Base-by-base conservation (phyloP, 139 green algal species). In the Picochlorum sp. region DNA sequence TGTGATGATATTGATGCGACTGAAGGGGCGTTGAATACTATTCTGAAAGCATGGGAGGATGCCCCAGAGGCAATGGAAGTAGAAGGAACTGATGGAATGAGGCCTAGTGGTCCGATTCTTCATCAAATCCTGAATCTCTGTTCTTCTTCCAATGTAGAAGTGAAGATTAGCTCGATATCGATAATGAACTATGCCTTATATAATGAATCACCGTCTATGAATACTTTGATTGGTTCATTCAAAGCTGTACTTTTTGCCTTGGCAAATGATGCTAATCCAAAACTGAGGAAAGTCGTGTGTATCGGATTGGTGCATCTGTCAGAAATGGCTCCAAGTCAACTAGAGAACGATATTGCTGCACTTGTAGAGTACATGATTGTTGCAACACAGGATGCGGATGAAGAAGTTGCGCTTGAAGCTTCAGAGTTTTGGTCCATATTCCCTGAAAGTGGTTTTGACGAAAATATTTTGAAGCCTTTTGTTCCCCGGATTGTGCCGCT, bases 291-390 rank as follows among this genome's bases (percentile, higher is more conserved):
- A 59, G 75, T 85, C 28, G 89, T 98, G 36, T 93, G 85, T 63
- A 52, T 58, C 2, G 91, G 88, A 3, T 66, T 98, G 59, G 84
- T 94, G 50, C 52, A 83, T 35, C 65, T 95, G 49, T 66, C 94
- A 22, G 51, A 80, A 4, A 43, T 83, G 7, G 73, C 83, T 55
- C 82, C 87, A 2, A 80, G 94, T 20, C 63, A 73, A 39, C 75
- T 98, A 50, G 40, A 74, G 55, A 68, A 84, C 25, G 79, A 87
- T 57, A 73, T 98, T 67, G 59, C 62, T 5, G 70, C 85, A 63
- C 66, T 97, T 50, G 88, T 96, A 9, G 80, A 93, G 69, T 97
- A 95, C 81, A 98, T 97, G 91, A 74, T 97, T 30, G 61, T 75
- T 22, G 78, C 70, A 12, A 94, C 86, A 22, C 80, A 94, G 70